Percentiles rank a stretch among this genome's conserved stretches.
phyloP scores from a whole-genome alignment of 2,329 filamentous ascomycete species.

The Aspergillus glaucus region DNA sequence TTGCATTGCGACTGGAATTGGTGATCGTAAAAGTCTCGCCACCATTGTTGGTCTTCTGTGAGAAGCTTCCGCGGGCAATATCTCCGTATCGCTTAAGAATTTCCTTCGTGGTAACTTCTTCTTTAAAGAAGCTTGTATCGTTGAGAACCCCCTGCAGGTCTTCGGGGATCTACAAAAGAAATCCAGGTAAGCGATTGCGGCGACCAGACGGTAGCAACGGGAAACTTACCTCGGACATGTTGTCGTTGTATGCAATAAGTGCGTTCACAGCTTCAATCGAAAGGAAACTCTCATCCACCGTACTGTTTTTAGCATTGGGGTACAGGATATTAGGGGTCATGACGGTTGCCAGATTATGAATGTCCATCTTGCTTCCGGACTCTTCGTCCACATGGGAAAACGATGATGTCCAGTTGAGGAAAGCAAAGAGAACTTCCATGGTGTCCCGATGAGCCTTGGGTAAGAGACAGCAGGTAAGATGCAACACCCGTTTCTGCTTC shows the following conservation, averaged over 20 bases:
- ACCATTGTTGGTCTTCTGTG: conserved; percentile 47
- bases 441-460: conserved; percentile 90
- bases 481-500: conserved; percentile 75
- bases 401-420: conserved; percentile 94
- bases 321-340: conserved; percentile 94
- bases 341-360: conserved; percentile 93
- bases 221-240: conserved; percentile 84
- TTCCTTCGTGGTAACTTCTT: conserved; percentile 92
- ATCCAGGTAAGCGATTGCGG: conserved; percentile 1
- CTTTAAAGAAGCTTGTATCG: conserved; percentile 75
- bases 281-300: conserved; percentile 83
- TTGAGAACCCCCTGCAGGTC: conserved; percentile 81
- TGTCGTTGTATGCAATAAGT: conserved; percentile 86
- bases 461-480: conserved; percentile 84
- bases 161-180: conserved; percentile 67
- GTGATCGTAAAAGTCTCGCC: conserved; percentile 47
- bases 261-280: conserved; percentile 90
- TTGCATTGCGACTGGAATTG: conserved; percentile 33
- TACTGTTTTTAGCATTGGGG: conserved; percentile 59
- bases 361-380: conserved; percentile 96
- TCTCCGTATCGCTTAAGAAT: conserved; percentile 91
- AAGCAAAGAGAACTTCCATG: conserved; percentile 89
- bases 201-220: background rate
- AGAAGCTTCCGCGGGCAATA: conserved; percentile 60
- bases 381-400: conserved; percentile 98